A percentile compares a stretch with the other conserved stretches of the same genome.
Conservation (phyloP, 176 grass and related monocot species). For the Triticum dicoccoides region DNA sequence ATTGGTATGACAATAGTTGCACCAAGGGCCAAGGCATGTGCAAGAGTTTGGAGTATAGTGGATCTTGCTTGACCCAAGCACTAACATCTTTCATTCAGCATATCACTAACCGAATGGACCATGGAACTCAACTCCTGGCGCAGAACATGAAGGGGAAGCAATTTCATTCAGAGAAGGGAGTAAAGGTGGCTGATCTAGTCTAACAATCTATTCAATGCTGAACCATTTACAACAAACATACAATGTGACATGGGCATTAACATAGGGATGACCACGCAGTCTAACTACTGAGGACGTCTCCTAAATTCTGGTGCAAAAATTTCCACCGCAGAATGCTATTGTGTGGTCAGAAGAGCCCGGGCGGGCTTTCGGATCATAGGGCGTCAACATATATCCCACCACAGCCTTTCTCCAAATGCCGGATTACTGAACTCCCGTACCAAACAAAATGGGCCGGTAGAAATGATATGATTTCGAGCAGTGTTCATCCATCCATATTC, state of each 20-base stretch:
- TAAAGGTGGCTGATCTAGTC: slow-evolving; percentile 37
- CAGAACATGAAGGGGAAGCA: slow-evolving; percentile 22
- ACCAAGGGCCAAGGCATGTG: not conserved
- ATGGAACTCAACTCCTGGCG: slow-evolving; percentile 5
- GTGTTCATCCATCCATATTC: slow-evolving; percentile 44
- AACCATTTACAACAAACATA: slow-evolving; percentile 62
- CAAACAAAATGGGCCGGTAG: slow-evolving; percentile 19
- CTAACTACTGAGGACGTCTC: slow-evolving; percentile 38
- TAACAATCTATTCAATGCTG: slow-evolving; percentile 60
- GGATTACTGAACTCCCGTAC: slow-evolving; percentile 7
- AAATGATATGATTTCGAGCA: slow-evolving; percentile 32
- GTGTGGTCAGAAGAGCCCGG: slow-evolving; percentile 37
- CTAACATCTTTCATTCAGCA: slow-evolving; percentile 20
- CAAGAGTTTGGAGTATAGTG: not conserved
- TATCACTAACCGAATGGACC: slow-evolving; percentile 30
- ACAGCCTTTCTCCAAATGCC: slow-evolving; percentile 37
- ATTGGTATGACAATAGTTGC: not conserved
- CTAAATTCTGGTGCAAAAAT: slow-evolving; percentile 61
- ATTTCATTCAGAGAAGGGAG: slow-evolving; percentile 37
- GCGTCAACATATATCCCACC: slow-evolving; percentile 19
- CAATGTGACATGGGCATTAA: slow-evolving; percentile 48
- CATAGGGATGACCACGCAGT: slow-evolving; percentile 25
- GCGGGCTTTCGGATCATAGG: slow-evolving; percentile 19
- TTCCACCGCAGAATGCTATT: slow-evolving; percentile 47
- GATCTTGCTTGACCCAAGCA: not conserved